A percentile compares a stretch with the other conserved stretches of the same genome.
phyloP scores from a whole-genome alignment of 352 stramenopile species.

The Phytophthora megakarya region DNA sequence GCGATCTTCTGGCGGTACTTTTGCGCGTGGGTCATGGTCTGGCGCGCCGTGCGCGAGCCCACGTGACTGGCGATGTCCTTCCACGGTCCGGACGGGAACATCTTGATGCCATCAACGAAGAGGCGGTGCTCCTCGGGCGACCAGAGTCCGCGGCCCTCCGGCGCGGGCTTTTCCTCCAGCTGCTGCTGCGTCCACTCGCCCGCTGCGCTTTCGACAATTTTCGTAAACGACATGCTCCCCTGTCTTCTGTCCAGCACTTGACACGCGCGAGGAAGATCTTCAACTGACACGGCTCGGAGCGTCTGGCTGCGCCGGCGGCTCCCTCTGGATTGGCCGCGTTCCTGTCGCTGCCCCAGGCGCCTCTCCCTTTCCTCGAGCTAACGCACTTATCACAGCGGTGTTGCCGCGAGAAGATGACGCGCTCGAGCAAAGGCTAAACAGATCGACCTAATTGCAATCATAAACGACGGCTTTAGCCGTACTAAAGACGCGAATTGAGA shows the following conservation, averaged over 20 bases:
- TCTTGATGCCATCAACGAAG: slow-evolving; percentile 78
- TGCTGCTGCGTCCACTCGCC: slow-evolving; percentile 38
- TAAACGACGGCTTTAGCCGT: slow-evolving; percentile 10
- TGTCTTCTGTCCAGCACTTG: slow-evolving; percentile 20
- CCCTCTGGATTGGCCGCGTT: slow-evolving; percentile 19
- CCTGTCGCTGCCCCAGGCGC: slow-evolving; percentile 28
- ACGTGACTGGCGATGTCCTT: slow-evolving; percentile 82
- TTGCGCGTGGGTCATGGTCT: slow-evolving; percentile 85
- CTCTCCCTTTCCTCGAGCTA: slow-evolving; percentile 18
- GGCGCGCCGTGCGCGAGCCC: slow-evolving; percentile 67
- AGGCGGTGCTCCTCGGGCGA: slow-evolving; percentile 74
- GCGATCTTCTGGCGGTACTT: slow-evolving; percentile 89
- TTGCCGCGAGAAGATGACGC: slow-evolving; percentile 30
- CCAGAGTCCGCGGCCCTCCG: slow-evolving; percentile 71
- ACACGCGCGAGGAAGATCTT: slow-evolving; percentile 54
- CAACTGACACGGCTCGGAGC: slow-evolving; percentile 48
- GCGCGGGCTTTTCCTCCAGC: slow-evolving; percentile 40
- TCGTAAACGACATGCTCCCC: slow-evolving; percentile 40
- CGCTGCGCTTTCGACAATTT: slow-evolving; percentile 34
- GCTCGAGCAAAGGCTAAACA: slow-evolving; percentile 30
- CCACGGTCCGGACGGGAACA: slow-evolving; percentile 77
- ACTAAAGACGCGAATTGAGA: slow-evolving; percentile 5
- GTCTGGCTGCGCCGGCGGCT: slow-evolving; percentile 12
- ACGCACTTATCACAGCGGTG: slow-evolving; percentile 26
- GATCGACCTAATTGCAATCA: slow-evolving; percentile 2